Evolutionary conservation across 352 stramenopile species (phyloP).

Genomic region (Globisporangium rhizosaccharum): DNA sequence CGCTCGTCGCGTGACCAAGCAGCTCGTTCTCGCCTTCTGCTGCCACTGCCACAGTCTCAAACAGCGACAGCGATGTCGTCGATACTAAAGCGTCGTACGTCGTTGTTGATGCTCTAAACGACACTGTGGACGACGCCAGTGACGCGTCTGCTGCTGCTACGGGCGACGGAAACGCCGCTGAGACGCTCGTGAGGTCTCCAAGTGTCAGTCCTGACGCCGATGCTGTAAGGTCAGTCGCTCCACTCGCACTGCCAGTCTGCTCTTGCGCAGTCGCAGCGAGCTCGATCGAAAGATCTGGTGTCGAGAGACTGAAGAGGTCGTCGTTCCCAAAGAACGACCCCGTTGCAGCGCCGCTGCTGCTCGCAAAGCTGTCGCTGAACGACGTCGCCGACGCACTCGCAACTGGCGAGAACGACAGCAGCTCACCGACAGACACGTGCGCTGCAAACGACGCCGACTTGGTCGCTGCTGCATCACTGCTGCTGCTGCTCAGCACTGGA

Average conservation of each 20-base stretch:
- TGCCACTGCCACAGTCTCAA: background rate
- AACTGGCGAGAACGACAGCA: constrained; percentile 65
- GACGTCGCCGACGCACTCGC: constrained; percentile 7
- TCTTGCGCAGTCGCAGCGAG: background rate
- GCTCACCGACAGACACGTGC: constrained; percentile 21
- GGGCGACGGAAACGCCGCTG: background rate
- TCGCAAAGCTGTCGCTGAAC: constrained; percentile 25
- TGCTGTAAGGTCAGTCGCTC: constrained; percentile 1
- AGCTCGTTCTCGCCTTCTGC: background rate
- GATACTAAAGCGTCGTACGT: background rate
- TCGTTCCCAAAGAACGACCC: constrained; percentile 21
- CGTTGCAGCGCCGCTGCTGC: constrained; percentile 13
- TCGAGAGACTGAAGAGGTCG: constrained; percentile 26
- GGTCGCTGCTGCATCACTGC: background rate
- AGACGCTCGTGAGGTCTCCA: too few relatives aligned
- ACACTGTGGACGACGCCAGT: too few relatives aligned
- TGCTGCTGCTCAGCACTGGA: background rate
- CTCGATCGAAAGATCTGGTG: constrained; percentile 7
- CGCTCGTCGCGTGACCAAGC: background rate
- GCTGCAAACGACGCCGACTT: constrained; percentile 14
- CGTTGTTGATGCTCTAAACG: too few relatives aligned
- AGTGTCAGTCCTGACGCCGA: background rate
- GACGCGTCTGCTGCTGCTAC: too few relatives aligned
- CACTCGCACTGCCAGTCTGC: background rate
- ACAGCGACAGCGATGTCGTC: background rate